Percentiles rank a stretch among this genome's conserved stretches.
phyloP scores from a whole-genome alignment of 371 early-diverging fungal species.

The Lichtheimia corymbifera region DNA sequence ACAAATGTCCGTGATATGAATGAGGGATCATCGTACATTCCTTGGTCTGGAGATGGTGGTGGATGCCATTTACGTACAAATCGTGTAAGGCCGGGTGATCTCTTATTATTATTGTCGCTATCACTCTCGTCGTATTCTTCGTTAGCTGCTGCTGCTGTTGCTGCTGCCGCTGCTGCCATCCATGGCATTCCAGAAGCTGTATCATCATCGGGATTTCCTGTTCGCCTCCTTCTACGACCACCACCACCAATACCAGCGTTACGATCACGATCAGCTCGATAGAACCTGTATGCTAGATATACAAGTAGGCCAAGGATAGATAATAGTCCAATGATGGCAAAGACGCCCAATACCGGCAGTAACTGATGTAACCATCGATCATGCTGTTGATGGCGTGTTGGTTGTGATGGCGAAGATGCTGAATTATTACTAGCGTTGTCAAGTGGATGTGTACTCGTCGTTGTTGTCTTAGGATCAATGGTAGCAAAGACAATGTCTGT shows the following conservation, averaged over 20 bases:
- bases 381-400: background rate
- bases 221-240: background rate
- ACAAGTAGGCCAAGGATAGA: constrained; percentile 18
- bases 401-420: too few relatives aligned
- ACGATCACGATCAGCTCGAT: constrained; percentile 10
- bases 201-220: background rate
- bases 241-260: background rate
- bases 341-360: constrained; percentile 31
- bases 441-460: constrained; percentile 4
- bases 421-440: background rate
- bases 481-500: constrained; percentile 16
- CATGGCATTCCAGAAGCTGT: constrained; percentile 1
- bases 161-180: background rate
- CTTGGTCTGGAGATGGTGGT: background rate
- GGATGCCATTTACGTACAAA: constrained; percentile 5
- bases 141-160: background rate
- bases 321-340: constrained; percentile 41
- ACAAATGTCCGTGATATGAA: constrained; percentile 28
- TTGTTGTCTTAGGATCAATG: constrained; percentile 1
- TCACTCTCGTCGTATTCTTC: background rate
- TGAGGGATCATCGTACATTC: too few relatives aligned
- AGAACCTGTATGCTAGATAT: constrained; percentile 31
- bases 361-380: constrained; percentile 12
- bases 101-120: background rate
- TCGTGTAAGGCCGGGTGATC: background rate